Percentiles rank a stretch among this genome's conserved stretches.
These are phyloP conservation scores for Rhypophila decipiens DNA, from an alignment of 495 filamentous ascomycete genomes.

Conservation along the genomic window DNA sequence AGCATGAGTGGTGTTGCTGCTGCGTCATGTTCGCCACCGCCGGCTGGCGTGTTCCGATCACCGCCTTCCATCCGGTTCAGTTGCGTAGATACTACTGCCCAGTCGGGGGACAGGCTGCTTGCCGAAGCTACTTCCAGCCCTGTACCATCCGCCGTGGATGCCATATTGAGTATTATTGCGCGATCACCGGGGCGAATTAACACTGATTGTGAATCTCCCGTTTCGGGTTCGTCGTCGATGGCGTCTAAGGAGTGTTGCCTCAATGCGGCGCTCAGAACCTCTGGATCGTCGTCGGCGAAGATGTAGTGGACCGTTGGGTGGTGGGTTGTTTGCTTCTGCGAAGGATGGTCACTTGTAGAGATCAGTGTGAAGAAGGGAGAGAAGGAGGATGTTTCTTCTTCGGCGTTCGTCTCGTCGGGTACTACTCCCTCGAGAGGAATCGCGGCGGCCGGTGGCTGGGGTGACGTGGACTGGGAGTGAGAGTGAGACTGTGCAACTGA, in stretches of 20 bases:
- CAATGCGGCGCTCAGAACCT: constrained; percentile 51
- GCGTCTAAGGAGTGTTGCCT: constrained; percentile 27
- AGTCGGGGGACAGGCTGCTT: constrained; percentile 40
- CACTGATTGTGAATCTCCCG: constrained; percentile 6
- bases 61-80: constrained; percentile 35
- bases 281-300: constrained; percentile 72
- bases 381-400: constrained; percentile 38
- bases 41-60: constrained; percentile 16
- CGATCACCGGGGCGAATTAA: constrained; percentile 33
- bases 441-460: constrained; percentile 4
- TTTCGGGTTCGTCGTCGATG: constrained; percentile 2
- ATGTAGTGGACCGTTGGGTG: constrained; percentile 86
- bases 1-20: constrained; percentile 51
- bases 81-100: constrained; percentile 38
- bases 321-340: constrained; percentile 40
- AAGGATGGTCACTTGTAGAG: constrained; percentile 34
- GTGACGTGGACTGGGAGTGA: too few species aligned
- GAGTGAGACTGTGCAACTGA: constrained; percentile 13
- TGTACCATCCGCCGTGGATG: constrained; percentile 39
- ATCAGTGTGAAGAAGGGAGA: constrained; percentile 62
- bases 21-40: constrained; percentile 20
- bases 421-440: too few species aligned
- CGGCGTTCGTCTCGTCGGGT: constrained; percentile 3
- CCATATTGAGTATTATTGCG: constrained; percentile 51
- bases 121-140: constrained; percentile 39